These are phyloP conservation scores for Leishmania amazonensis DNA, from an alignment of 208 protist species.

Conservation along the genomic window DNA sequence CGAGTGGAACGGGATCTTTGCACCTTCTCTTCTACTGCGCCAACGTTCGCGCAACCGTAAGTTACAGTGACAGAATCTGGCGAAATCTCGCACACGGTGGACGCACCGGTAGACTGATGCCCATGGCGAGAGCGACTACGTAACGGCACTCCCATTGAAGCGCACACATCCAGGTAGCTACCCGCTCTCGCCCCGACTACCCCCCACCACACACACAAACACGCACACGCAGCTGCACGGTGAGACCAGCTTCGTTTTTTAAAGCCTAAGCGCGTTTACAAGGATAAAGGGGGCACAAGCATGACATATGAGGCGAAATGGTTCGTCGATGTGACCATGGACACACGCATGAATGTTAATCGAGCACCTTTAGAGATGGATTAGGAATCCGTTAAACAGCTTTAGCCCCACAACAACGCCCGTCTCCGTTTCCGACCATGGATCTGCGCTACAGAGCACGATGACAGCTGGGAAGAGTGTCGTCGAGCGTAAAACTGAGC, in stretches of 20 bases:
- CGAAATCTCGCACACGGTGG: neutral
- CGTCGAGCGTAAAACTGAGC: neutral
- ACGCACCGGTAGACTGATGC: neutral
- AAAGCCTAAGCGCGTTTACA: neutral
- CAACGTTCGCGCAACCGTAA: neutral
- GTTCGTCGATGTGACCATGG: too few relatives aligned
- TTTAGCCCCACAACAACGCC: neutral
- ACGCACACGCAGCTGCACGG: neutral
- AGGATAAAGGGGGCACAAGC: neutral
- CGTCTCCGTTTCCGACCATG: neutral
- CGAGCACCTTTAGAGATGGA: neutral
- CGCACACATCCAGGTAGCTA: neutral
- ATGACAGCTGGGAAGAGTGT: neutral
- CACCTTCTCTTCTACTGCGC: neutral
- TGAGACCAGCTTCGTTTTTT: neutral
- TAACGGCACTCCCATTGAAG: neutral
- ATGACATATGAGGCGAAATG: neutral
- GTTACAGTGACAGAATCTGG: neutral
- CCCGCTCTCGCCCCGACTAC: neutral
- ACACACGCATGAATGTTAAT: neutral
- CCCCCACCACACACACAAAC: neutral
- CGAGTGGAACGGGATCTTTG: neutral
- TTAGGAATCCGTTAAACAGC: conserved; percentile 1
- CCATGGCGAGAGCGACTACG: neutral
- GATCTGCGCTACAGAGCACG: neutral